Evolutionary conservation across 768 basidiomycete species (phyloP), one percentile per base, ranked within the genome.

Genomic region (Galerina marginata): DNA sequence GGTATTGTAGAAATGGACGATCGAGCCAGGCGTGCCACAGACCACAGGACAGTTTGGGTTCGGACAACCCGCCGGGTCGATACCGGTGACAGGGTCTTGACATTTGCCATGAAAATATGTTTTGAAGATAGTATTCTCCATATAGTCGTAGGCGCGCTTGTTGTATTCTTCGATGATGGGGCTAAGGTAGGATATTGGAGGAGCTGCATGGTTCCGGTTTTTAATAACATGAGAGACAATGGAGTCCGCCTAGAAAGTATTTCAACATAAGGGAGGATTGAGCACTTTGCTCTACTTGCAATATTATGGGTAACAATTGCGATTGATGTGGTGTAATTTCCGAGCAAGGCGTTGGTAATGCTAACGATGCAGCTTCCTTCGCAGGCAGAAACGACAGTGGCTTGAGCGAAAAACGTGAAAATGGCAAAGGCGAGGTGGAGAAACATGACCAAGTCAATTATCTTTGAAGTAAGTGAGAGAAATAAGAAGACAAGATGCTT

Each of bases 11-110:
- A 85, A 89, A 73, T 91, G 89, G 9, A 89, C 82, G 64, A 93
- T 73, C 2, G 90, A 92, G 9, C 91, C 90, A n/a, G 91, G 89
- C 5, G 91, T 92, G 67, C 91, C 90, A 63, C 91, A 92, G 36
- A 91, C 83, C 56, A 91, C 83, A 20, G 89, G 84, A 69, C 91
- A 93, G 67, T 92, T 85, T 38, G 90, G 89, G 64, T 92, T 90
- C 9, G 91, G 91, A 65, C 91, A 92, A 23, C 91, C 91, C 2
- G 74, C 54, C 14, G 90, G 91, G 42, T 89, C 83, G 57, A 79
- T 73, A 43, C 85, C 84, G 45, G 83, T 75, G 6, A 29, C 43
- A 29, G 67, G 65, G 23, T 77, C 65, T 68, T 83, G 82, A 66
- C 91, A 92, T 73, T 90, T 92, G 57, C 91, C 91, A 63, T 92